Percentiles rank a stretch among this genome's conserved stretches.
Conservation (phyloP, 2,329 filamentous ascomycete species). For the Aspergillus thermomutatus region DNA sequence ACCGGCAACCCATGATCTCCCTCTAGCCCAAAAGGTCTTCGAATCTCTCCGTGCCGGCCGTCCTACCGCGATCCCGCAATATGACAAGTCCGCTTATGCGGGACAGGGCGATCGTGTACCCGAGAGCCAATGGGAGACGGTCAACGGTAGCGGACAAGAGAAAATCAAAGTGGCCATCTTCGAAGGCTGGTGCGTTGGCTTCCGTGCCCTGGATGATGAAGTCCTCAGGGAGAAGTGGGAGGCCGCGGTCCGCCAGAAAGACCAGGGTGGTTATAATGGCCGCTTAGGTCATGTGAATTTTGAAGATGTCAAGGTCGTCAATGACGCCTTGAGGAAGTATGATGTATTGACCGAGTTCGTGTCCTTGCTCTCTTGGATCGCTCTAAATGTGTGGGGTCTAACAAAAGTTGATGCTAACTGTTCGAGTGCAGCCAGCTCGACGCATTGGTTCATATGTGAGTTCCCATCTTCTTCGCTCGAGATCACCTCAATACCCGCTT, state of each 20-base stretch:
- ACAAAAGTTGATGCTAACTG: conserved; percentile 10
- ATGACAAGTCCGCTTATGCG: conserved; percentile 76
- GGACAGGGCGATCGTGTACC: conserved; percentile 75
- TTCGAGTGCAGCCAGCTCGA: conserved; percentile 48
- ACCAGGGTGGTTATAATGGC: conserved; percentile 50
- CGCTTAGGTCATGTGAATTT: conserved; percentile 54
- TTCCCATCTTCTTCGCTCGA: neutral
- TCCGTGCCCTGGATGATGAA: conserved; percentile 61
- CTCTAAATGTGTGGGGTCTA: neutral
- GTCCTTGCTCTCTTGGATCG: neutral
- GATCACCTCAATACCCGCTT: neutral
- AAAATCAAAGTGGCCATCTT: conserved; percentile 67
- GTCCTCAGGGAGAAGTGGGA: conserved; percentile 54
- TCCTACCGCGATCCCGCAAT: conserved; percentile 64
- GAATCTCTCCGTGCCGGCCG: conserved; percentile 50
- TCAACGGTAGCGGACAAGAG: conserved; percentile 36
- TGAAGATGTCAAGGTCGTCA: conserved; percentile 56
- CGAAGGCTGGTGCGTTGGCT: conserved; percentile 90
- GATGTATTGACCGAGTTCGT: conserved; percentile 54
- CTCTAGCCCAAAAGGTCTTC: conserved; percentile 63
- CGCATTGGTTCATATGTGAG: conserved; percentile 62
- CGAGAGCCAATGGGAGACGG: conserved; percentile 58
- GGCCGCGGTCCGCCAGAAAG: conserved; percentile 43
- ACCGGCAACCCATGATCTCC: conserved; percentile 77
- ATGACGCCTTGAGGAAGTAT: conserved; percentile 57